Base-by-base conservation (phyloP, 2,329 filamentous ascomycete species). In the Phoma sp. region DNA sequence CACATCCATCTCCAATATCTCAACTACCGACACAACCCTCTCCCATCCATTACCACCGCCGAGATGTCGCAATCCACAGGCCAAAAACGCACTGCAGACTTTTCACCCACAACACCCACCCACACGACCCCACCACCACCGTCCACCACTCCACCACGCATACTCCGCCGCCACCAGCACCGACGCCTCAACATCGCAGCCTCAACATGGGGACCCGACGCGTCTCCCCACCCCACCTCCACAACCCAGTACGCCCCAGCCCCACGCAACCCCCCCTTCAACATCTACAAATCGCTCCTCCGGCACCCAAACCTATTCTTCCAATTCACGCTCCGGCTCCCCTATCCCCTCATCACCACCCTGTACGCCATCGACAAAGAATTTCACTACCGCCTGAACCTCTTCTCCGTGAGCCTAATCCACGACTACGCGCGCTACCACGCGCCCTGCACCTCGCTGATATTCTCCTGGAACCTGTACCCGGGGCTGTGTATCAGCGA, bases 401-500 rank as follows among this genome's bases (percentile, higher is more conserved):
- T 87, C 62, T 81, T 87, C 69, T 81, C 81, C 8, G 84, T 84
- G 33, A 82, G 60, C 0, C 58, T 84, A 53, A 80, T 91, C 46
- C 76, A 82, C 35, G 74, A 80, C 17, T 85, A 85, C 74, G 82
- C 86, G 1, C 71, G 73, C 1, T 67, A 77, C 49, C 81, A 82
- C 64, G 84, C 84, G 1, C 84, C 85, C 0, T 77, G 84, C 27
- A 82, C 87, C 0, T 78, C 81, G 1, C 69, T 70, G 15, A 78
- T 87, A 56, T 92, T 89, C 71, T 80, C 81, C 17, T 89, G 85
- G 78, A 77, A 78, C 7, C 79, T 85, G 43, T 92, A 89, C 74
- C 73, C 74, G 2, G 69, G 73, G 1, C 77, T 86, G 6, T 85
- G 84, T 68, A 82, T 88, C 52, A 78, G 69, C 1, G 88, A 92